Percentiles rank a stretch among this genome's conserved stretches.
Evolutionary conservation across 495 filamentous ascomycete genomes (phyloP).

Genomic region (Aspergillus carlsbadensis): DNA sequence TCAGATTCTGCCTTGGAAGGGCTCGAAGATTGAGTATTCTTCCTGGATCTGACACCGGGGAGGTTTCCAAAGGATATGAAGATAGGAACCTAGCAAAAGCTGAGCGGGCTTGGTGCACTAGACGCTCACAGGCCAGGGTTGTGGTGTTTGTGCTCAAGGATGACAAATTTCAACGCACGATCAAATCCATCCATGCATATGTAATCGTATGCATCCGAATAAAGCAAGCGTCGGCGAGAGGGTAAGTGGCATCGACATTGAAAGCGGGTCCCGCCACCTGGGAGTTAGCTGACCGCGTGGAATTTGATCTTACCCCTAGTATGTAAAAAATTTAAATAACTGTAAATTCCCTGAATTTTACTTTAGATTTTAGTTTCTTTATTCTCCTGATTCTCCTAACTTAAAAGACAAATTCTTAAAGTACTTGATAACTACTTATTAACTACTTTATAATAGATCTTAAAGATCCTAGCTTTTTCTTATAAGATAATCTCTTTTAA

Average conservation of each 20-base stretch:
- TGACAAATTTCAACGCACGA: too few relatives aligned
- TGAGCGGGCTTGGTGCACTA: too few relatives aligned
- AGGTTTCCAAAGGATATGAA: too few relatives aligned
- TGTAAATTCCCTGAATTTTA: constrained; percentile 10
- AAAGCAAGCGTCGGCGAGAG: too few relatives aligned
- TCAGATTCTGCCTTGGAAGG: too few relatives aligned
- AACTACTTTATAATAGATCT: constrained; percentile 5
- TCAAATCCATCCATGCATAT: too few relatives aligned
- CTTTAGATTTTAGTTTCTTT: neutral
- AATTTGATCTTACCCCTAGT: constrained; percentile 10
- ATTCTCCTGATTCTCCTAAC: neutral
- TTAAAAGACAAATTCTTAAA: neutral
- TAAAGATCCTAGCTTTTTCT: neutral
- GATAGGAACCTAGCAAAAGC: too few relatives aligned
- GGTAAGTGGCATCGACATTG: constrained; percentile 9
- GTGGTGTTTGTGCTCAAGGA: too few relatives aligned
- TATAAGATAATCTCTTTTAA: neutral
- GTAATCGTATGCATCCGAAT: too few relatives aligned
- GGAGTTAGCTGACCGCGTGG: constrained; percentile 6
- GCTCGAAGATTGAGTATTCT: too few relatives aligned
- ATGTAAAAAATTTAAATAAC: constrained; percentile 13
- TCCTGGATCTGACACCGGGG: too few relatives aligned
- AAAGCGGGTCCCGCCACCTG: constrained; percentile 11
- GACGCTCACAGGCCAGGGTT: too few relatives aligned
- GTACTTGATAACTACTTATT: constrained; percentile 1